Evolutionary conservation across 78 protist genomes (phyloP).

Genomic region (Dictyostelium capitatum): DNA sequence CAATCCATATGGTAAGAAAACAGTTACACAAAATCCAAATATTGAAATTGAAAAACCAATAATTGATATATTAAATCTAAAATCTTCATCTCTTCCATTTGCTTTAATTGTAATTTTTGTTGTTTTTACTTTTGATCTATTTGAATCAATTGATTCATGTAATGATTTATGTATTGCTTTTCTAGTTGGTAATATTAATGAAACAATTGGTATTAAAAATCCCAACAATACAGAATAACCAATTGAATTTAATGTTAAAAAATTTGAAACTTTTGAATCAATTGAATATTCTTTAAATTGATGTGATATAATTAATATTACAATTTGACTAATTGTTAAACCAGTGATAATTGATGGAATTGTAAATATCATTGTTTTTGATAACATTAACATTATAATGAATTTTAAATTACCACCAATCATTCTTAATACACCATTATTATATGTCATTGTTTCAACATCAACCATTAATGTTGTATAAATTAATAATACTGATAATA

Average conservation of each 20-base stretch:
- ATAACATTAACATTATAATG: constrained; percentile 77
- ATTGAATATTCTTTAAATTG: background rate
- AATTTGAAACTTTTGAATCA: constrained; percentile 1
- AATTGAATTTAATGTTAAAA: constrained; percentile 45
- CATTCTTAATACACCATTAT: constrained; percentile 91
- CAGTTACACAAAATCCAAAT: constrained; percentile 87
- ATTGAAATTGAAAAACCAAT: constrained; percentile 77
- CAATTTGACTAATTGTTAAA: constrained; percentile 44
- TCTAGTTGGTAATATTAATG: constrained; percentile 89
- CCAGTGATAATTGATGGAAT: constrained; percentile 94
- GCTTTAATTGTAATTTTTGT: constrained; percentile 42
- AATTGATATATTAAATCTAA: constrained; percentile 26
- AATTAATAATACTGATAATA: constrained; percentile 86
- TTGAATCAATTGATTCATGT: constrained; percentile 84
- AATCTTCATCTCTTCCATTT: constrained; percentile 22
- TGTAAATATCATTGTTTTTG: constrained; percentile 84
- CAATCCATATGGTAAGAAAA: constrained; percentile 89
- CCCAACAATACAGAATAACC: constrained; percentile 84
- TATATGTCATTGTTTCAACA: constrained; percentile 93
- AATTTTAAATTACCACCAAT: constrained; percentile 81
- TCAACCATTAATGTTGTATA: constrained; percentile 92
- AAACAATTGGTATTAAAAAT: constrained; percentile 83
- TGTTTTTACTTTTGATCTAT: constrained; percentile 76
- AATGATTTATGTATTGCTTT: constrained; percentile 74
- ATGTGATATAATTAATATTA: constrained; percentile 2